Evolutionary conservation across 2,329 filamentous ascomycete species (phyloP), one percentile per base, ranked within the genome.

Genomic region (Xylariaceae sp.): DNA sequence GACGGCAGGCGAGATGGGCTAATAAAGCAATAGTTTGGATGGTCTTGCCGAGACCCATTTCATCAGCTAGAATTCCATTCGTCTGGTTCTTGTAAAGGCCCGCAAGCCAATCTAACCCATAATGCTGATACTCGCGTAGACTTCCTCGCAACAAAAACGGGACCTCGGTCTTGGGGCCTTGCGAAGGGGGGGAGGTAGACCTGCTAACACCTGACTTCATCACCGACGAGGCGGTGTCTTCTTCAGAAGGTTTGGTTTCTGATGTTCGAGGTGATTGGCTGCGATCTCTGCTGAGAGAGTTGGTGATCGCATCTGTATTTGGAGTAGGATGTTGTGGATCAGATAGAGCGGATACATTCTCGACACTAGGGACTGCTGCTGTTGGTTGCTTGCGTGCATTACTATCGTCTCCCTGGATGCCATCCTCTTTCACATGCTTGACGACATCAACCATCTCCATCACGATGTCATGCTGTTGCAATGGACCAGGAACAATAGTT

Each of bases 41-140:
- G 0, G 95, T 99, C 75, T 99, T 99, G 7, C 95, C 95, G 3
- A 99, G 83, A 62, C 95, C 95, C 95, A 99, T 99, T 73, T 99
- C 95, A 70, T 99, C 96, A 1, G 95, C 95, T 17, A 99, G 79
- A 52, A 99, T 99, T 19, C 95, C 95, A 69, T 98, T 99, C 23
- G 94, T 96, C 62, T 90, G 89, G 63, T 95, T 96, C 14, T 88
- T 88, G 71, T 99, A 98, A 1, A 99, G 82, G 0, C 92, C 91
- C 2, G 93, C 92, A 43, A 99, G 86, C 95, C 95, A 99, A 72
- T 99, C 95, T 6, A 99, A 78, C n/a, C 95, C 96, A 69, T 91
- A 91, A 69, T 97, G 95, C 67, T 99, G 95, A 70, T 99, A 99
- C 72, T 96, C 94, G 72, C 96, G 90, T 9, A 99, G 78, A 0